These are phyloP conservation scores for Pascua sp. DNA, from an alignment of 1,284 basidiomycete genomes.

Conservation along the genomic window DNA sequence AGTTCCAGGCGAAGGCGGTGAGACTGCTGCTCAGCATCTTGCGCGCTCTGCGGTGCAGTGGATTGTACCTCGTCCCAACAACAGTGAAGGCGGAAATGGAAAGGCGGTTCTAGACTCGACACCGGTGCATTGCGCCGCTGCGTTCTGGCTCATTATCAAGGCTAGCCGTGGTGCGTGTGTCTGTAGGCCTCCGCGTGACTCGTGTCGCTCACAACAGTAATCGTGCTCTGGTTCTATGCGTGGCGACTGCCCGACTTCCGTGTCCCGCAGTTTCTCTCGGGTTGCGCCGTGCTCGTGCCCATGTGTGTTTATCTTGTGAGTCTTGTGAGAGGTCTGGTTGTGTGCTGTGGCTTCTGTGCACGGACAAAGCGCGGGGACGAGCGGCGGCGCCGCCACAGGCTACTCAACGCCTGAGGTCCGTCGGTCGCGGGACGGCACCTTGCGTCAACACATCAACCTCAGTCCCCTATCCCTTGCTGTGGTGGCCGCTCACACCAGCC, in stretches of 20 bases:
- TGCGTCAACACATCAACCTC: too few species aligned
- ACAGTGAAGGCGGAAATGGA: not conserved
- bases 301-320: slow-evolving; percentile 41
- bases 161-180: slow-evolving; percentile 19
- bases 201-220: slow-evolving; percentile 2
- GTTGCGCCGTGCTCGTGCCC: slow-evolving; percentile 31
- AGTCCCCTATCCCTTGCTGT: not conserved
- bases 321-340: not conserved
- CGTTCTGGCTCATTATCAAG: slow-evolving; percentile 39
- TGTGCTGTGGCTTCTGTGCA: too few species aligned
- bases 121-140: slow-evolving; percentile 24
- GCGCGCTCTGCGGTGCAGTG: too few species aligned
- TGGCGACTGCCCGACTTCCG: slow-evolving; percentile 37
- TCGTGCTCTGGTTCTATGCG: slow-evolving; percentile 31
- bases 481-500: slow-evolving; percentile 22
- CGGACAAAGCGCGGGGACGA: too few species aligned
- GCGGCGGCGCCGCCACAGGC: too few species aligned
- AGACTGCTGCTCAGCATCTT: too few species aligned
- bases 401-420: too few species aligned
- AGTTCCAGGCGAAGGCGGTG: too few species aligned
- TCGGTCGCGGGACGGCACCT: too few species aligned
- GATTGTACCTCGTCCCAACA: too few species aligned
- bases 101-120: not conserved
- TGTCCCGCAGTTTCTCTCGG: slow-evolving; percentile 24
- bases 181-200: slow-evolving; percentile 9